phyloP scores from a whole-genome alignment of 805 yeast species.

The Saccharomycopsis oosterbeekiorum region DNA sequence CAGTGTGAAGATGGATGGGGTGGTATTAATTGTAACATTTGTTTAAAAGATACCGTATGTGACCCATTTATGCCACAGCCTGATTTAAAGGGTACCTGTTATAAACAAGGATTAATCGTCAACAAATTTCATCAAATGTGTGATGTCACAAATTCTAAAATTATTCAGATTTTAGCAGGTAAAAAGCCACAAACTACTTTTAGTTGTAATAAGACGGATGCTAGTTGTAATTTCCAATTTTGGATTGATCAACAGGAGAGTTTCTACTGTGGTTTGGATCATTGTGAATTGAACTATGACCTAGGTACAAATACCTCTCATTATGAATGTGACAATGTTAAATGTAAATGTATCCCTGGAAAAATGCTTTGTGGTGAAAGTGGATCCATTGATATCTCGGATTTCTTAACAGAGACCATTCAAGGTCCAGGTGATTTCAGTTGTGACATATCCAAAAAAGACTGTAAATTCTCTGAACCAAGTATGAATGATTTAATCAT shows the following conservation, averaged over 20 bases:
- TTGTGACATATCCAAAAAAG: conserved; percentile 54
- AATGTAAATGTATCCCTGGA: conserved; percentile 88
- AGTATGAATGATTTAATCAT: conserved; percentile 88
- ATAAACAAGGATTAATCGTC: conserved; percentile 73
- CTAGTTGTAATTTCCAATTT: conserved; percentile 78
- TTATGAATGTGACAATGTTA: conserved; percentile 65
- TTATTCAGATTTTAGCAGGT: conserved; percentile 69
- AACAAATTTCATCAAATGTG: conserved; percentile 83
- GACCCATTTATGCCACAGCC: conserved; percentile 76
- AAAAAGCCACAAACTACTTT: conserved; percentile 86
- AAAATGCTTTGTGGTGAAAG: conserved; percentile 88
- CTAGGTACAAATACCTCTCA: conserved; percentile 53
- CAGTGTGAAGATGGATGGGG: conserved; percentile 80
- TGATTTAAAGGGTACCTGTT: conserved; percentile 79
- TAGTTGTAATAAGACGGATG: conserved; percentile 62
- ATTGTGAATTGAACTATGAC: conserved; percentile 66
- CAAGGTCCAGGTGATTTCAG: conserved; percentile 87
- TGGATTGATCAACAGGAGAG: conserved; percentile 91
- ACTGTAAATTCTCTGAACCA: conserved; percentile 85
- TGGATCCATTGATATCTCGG: conserved; percentile 92
- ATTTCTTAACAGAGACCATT: conserved; percentile 82
- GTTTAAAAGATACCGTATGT: conserved; percentile 65
- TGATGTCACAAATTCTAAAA: conserved; percentile 85
- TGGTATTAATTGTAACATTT: conserved; percentile 90
- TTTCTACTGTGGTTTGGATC: conserved; percentile 73